These are phyloP conservation scores for Symmetrospora coprosmae DNA, from an alignment of 768 basidiomycete species.

Conservation along the genomic window DNA sequence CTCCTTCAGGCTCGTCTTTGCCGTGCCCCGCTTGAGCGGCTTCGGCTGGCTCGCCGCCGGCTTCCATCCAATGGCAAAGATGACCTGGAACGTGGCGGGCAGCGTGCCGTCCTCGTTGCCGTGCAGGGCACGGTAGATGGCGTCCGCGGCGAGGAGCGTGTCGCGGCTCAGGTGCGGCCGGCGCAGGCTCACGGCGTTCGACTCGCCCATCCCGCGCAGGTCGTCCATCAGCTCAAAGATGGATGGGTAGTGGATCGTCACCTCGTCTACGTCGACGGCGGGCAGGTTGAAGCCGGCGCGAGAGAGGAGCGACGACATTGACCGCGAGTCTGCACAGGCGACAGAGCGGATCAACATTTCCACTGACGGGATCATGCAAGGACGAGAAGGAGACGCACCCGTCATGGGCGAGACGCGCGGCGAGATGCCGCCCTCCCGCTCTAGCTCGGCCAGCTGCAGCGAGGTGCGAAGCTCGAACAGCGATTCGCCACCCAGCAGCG, in stretches of 20 bases:
- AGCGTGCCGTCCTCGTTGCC: conserved; percentile 68
- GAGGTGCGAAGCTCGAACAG: conserved; percentile 85
- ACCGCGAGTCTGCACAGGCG: conserved; percentile 56
- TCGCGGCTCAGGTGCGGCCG: conserved; percentile 61
- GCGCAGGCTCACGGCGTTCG: conserved; percentile 77
- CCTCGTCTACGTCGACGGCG: conserved; percentile 89
- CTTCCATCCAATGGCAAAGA: conserved; percentile 87
- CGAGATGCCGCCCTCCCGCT: conserved; percentile 91
- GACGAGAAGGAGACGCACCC: conserved; percentile 43
- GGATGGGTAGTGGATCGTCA: conserved; percentile 74
- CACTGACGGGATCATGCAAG: background rate
- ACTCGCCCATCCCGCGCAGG: conserved; percentile 90
- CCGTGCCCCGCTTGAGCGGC: conserved; percentile 52
- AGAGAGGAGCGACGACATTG: conserved; percentile 78
- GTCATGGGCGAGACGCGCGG: conserved; percentile 96
- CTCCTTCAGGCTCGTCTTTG: conserved; percentile 50
- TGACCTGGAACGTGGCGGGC: conserved; percentile 90
- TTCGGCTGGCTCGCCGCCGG: conserved; percentile 54
- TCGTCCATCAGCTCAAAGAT: conserved; percentile 95
- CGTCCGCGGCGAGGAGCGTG: conserved; percentile 75
- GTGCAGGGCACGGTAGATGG: conserved; percentile 83
- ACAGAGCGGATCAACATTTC: background rate
- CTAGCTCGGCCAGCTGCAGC: conserved; percentile 81
- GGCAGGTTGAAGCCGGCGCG: conserved; percentile 86
- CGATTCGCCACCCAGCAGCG: conserved; percentile 89